phyloP scores from a whole-genome alignment of 805 yeast species.

The Candida fluviatilis region DNA sequence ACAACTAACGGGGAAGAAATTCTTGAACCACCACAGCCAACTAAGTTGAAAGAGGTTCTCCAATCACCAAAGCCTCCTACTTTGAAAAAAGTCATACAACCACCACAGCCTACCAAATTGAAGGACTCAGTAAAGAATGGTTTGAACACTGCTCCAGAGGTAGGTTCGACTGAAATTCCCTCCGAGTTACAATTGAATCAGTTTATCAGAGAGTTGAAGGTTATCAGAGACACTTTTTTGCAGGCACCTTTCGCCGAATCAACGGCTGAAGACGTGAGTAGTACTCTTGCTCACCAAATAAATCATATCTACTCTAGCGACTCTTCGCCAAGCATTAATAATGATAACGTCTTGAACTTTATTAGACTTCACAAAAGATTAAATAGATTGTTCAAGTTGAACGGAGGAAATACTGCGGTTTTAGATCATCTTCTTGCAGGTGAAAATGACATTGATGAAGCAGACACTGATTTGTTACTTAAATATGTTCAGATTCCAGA shows the following conservation, averaged over 20 bases:
- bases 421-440: constrained; percentile 35
- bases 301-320: constrained; percentile 3
- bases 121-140: too few species aligned
- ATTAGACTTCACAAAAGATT: constrained; percentile 16
- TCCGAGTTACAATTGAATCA: constrained; percentile 4
- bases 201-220: constrained; percentile 2
- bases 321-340: constrained; percentile 2
- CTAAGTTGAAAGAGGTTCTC: too few species aligned
- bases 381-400: constrained; percentile 36
- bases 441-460: neutral
- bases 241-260: neutral
- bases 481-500: constrained; percentile 15
- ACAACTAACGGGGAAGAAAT: neutral
- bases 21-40: neutral
- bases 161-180: neutral
- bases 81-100: too few species aligned
- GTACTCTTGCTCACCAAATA: neutral
- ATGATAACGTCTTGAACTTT: constrained; percentile 11
- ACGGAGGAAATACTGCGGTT: constrained; percentile 57
- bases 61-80: too few species aligned
- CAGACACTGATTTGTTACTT: neutral
- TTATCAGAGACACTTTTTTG: constrained; percentile 5
- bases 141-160: too few species aligned
- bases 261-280: neutral
- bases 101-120: too few species aligned